Evolutionary conservation across 129 eudicot genomes (phyloP).

Genomic region (Chrysanthemum makinoi): DNA sequence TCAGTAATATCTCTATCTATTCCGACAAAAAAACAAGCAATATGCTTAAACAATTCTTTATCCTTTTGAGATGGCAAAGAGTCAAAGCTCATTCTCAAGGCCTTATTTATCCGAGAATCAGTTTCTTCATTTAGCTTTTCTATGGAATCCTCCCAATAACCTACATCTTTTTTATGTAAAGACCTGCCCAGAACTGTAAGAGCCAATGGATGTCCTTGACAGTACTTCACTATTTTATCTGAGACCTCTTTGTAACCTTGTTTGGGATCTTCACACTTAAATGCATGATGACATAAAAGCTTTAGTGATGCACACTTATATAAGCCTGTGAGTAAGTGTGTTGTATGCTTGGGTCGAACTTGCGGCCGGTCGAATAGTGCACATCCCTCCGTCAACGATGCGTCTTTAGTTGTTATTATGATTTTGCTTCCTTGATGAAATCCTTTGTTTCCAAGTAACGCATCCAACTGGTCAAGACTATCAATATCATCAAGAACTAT

Average conservation of each 20-base stretch:
- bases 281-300: neutral
- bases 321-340: neutral
- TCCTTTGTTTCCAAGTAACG: neutral
- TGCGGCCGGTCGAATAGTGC: neutral
- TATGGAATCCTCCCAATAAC: no score
- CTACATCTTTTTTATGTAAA: no score
- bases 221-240: neutral
- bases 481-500: slow-evolving; percentile 10
- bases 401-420: neutral
- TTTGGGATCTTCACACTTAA: neutral
- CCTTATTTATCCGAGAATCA: no score
- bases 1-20: no score
- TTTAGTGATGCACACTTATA: fast-evolving
- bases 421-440: slow-evolving; percentile 2
- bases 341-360: neutral
- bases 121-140: no score
- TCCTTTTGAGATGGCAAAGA: no score
- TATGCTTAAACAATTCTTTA: no score
- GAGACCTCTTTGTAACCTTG: neutral
- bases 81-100: no score
- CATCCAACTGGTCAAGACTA: neutral
- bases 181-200: neutral
- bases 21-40: no score
- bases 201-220: neutral
- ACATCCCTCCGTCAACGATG: slow-evolving; percentile 1